Evolutionary conservation across 78 protist species (phyloP), one percentile per base, ranked within the genome.

Genomic region (Dictyostelium intermedium): DNA sequence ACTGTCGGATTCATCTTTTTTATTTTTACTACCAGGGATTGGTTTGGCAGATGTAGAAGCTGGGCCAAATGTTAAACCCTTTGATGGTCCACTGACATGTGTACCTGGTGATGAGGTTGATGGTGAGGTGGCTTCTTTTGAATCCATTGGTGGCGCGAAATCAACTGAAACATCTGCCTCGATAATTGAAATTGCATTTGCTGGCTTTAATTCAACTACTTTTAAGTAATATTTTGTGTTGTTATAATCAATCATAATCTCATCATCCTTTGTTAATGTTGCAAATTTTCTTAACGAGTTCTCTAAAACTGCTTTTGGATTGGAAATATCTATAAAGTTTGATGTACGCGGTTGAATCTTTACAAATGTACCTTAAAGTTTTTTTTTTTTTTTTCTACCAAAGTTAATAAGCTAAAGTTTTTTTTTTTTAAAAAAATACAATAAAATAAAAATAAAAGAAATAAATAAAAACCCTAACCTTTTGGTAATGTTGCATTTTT

Each of bases 251-350:
- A 98, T 87, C 34, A 91, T 84, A 79, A 97, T 87, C 16, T 85
- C 78, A 13, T 98, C 99, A 39, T 83, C 96, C 18, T 89, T 76
- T 14, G 98, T 95, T 30, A 98, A 63, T 5, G 96, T 77, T 27
- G 96, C 74, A 50, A 84, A 98, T 27, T 91, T 66, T 37, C 97
- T 85, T 4, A 98, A 91, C 9, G 50, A 85, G 20, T 91, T 77
- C 77, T 98, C 99, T 9, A 98, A 87, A 91, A 98, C 98, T 10
- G 98, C 98, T 9, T 92, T 86, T 63, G 98, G 99, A 73, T 98
- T 96, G 35, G 96, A 73, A 35, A 96, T 97, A 27, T 97, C 97
- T 37, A 98, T 72, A 78, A 98, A 98, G 25, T 95, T 91, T 25
- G 56, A 76, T 5, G 92, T 43, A 77, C 96, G 98, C 32, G 98